Evolutionary conservation across 2,329 filamentous ascomycete genomes (phyloP), one percentile per base, ranked within the genome.

Genomic region (Nigrospora oryzae): DNA sequence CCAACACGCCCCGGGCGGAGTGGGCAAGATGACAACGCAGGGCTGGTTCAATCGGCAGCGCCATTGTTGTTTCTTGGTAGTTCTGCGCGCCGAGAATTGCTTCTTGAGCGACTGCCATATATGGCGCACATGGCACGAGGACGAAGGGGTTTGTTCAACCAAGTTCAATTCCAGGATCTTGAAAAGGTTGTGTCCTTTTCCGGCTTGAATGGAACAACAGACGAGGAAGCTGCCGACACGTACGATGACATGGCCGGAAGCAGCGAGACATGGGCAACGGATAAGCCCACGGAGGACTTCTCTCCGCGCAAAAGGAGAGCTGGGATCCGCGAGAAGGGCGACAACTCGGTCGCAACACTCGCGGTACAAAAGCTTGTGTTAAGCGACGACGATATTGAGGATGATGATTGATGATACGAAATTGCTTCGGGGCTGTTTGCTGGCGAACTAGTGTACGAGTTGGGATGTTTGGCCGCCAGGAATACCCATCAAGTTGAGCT

Each of bases 21-120:
- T 34, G 42, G 42, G 36, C 53, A 53, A n/a, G 38, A 35, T 28
- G 23, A 10, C 5, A 28, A 28, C 5, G 5, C 23, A 6, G 5
- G 23, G 8, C 7, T 7, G 23, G 17, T 36, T 36, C 11, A 4
- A 7, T n/a, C 11, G 40, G 36, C 51, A 42, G 42, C 52, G 33
- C 71, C 74, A 1, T 62, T 77, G 1, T 67, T 83, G 14, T 77
- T 79, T 1, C 72, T 83, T 2, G 82, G 83, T 37, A 81, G 71
- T 49, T 79, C 83, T 4, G 81, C 83, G 4, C 81, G 82, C 33
- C 75, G 74, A 36, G 87, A 91, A 61, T 75, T 93, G 69, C 65
- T 96, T 0, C 76, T 96, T 19, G 88, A 97, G 52, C 81, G 89
- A 10, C 73, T 98, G 1, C 93, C 93, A 0, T 97, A 95, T 62